These are phyloP conservation scores for Artemisia argyi DNA, from an alignment of 129 eudicot species.

Conservation along the genomic window DNA sequence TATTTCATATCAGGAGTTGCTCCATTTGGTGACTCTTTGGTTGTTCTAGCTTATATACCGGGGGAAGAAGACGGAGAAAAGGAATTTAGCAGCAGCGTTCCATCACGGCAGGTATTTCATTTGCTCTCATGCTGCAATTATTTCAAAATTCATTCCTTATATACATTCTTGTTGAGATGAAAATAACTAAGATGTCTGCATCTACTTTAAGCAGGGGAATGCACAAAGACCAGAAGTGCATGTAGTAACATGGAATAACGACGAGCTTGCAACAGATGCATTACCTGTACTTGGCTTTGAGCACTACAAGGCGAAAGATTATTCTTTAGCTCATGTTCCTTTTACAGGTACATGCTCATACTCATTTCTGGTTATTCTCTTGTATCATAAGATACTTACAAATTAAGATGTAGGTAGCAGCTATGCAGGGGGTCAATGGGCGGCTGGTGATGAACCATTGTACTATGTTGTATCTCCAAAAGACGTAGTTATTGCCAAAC, in stretches of 20 bases:
- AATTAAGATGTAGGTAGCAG: conserved; percentile 78
- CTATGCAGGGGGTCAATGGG: conserved; percentile 97
- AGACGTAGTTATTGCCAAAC: conserved; percentile 91
- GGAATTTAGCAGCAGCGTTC: conserved; percentile 70
- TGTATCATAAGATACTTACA: conserved; percentile 22
- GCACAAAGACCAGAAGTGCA: conserved; percentile 99
- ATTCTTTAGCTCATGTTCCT: conserved; percentile 87
- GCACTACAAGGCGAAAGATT: conserved; percentile 93
- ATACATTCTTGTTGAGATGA: neutral
- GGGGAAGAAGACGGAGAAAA: conserved; percentile 95
- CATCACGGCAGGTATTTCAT: conserved; percentile 79
- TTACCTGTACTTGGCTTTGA: conserved; percentile 92
- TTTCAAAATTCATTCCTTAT: conserved; percentile 1
- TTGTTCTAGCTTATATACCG: conserved; percentile 88
- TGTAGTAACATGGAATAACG: conserved; percentile 93
- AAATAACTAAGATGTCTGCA: conserved; percentile 16
- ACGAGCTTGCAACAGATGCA: conserved; percentile 91
- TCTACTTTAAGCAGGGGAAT: conserved; percentile 64
- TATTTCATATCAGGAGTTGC: conserved; percentile 96
- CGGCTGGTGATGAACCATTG: conserved; percentile 95
- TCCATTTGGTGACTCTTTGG: conserved; percentile 96
- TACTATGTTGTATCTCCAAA: conserved; percentile 95
- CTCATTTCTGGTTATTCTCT: conserved; percentile 18
- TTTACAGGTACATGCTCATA: conserved; percentile 64
- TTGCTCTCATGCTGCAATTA: conserved; percentile 13